phyloP scores from a whole-genome alignment of 2,329 filamentous ascomycete genomes.

The Talaromyces piceae region DNA sequence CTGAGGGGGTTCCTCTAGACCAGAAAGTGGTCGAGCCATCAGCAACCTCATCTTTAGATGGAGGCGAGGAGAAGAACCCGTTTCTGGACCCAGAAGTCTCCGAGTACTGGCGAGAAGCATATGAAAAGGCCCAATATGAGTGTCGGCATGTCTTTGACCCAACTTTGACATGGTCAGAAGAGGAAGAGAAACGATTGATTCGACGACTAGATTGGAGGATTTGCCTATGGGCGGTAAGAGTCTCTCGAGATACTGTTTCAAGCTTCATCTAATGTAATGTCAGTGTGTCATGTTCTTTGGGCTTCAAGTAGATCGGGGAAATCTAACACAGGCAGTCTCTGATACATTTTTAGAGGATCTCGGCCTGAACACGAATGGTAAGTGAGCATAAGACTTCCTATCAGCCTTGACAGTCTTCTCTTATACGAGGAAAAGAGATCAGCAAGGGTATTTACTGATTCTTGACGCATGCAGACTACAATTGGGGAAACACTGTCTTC shows the following conservation, averaged over 20 bases:
- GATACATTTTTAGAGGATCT: slow-evolving; percentile 9
- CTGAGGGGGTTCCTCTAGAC: not conserved
- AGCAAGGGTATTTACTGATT: too few relatives aligned
- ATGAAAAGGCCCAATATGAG: slow-evolving; percentile 47
- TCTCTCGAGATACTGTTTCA: not conserved
- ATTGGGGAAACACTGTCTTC: slow-evolving; percentile 49
- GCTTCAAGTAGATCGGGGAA: slow-evolving; percentile 9
- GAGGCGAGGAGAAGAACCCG: slow-evolving; percentile 15
- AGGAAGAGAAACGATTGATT: slow-evolving; percentile 16
- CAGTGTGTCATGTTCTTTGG: slow-evolving; percentile 11
- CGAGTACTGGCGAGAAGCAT: slow-evolving; percentile 47
- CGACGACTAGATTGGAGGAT: slow-evolving; percentile 8
- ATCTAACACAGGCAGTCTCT: slow-evolving; percentile 10
- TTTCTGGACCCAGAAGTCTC: slow-evolving; percentile 48
- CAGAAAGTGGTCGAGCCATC: not conserved
- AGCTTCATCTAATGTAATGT: not conserved
- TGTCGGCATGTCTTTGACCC: slow-evolving; percentile 39
- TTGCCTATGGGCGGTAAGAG: slow-evolving; percentile 10
- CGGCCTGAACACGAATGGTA: slow-evolving; percentile 9
- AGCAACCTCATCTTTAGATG: not conserved
- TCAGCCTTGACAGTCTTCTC: not conserved
- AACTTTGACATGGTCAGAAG: slow-evolving; percentile 24
- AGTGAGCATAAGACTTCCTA: not conserved
- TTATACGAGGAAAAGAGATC: too few relatives aligned
- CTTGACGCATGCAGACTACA: slow-evolving; percentile 32